phyloP scores from a whole-genome alignment of 371 early-diverging fungal species.

The Mortierella sp. region DNA sequence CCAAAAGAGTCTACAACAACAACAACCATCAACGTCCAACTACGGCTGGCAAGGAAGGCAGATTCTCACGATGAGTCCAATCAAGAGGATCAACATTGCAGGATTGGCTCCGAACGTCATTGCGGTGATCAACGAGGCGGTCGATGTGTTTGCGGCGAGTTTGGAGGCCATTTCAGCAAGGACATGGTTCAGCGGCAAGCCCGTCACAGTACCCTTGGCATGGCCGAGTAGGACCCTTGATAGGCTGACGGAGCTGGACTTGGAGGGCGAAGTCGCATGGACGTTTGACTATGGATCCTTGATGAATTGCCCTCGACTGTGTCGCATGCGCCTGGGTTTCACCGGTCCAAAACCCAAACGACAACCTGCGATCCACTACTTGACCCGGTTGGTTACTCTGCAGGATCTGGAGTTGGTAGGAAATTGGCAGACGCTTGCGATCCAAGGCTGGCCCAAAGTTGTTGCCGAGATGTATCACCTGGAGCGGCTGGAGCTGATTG shows the following conservation, averaged over 20 bases:
- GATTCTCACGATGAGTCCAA: not conserved
- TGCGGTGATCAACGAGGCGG: constrained; percentile 38
- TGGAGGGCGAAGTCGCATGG: constrained; percentile 55
- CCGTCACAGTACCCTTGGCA: constrained; percentile 22
- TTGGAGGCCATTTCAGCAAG: constrained; percentile 35
- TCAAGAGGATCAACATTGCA: constrained; percentile 38
- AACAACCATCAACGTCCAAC: not conserved
- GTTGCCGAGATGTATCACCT: constrained; percentile 20
- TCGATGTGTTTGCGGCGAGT: constrained; percentile 31
- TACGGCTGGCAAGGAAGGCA: not conserved
- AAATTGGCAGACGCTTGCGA: constrained; percentile 47
- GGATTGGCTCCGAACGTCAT: constrained; percentile 38
- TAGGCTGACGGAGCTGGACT: constrained; percentile 30
- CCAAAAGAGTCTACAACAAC: not conserved
- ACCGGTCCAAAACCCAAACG: constrained; percentile 53
- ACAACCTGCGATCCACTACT: constrained; percentile 35
- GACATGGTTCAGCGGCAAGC: constrained; percentile 53
- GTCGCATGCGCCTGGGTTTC: constrained; percentile 39
- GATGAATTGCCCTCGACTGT: constrained; percentile 35
- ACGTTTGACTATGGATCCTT: constrained; percentile 49
- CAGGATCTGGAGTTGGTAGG: constrained; percentile 48
- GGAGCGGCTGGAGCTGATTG: constrained; percentile 42
- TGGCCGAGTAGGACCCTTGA: constrained; percentile 31
- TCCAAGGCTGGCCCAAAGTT: constrained; percentile 45
- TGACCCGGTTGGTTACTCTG: constrained; percentile 21